phyloP scores from a whole-genome alignment of 805 yeast genomes.

The Scheffersomyces spartinae region DNA sequence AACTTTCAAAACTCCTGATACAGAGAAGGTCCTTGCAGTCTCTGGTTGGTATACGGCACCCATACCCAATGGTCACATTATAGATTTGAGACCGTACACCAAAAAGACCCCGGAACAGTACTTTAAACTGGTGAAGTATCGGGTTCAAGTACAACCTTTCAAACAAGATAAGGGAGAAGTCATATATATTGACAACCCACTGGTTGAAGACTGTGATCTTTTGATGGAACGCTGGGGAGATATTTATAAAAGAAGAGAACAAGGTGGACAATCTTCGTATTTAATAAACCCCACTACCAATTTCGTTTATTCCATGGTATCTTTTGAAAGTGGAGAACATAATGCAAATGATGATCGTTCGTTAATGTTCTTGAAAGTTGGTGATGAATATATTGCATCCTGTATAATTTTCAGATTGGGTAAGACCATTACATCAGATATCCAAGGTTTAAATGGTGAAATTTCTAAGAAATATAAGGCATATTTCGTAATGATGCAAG shows the following conservation, averaged over 20 bases:
- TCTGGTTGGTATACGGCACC: slow-evolving; percentile 25
- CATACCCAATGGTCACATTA: slow-evolving; percentile 28
- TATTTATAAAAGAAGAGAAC: slow-evolving; percentile 23
- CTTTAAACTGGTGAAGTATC: slow-evolving; percentile 28
- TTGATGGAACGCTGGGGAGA: slow-evolving; percentile 25
- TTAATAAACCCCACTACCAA: slow-evolving; percentile 19
- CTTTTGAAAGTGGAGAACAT: too few species aligned
- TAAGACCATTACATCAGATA: slow-evolving; percentile 32
- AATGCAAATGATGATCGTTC: slow-evolving; percentile 15
- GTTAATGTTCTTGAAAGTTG: slow-evolving; percentile 25
- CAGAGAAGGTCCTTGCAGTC: slow-evolving; percentile 21
- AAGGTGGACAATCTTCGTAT: slow-evolving; percentile 27
- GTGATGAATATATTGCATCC: slow-evolving; percentile 24
- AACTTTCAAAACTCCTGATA: slow-evolving; percentile 16
- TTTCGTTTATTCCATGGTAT: slow-evolving; percentile 16
- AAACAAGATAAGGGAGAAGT: slow-evolving; percentile 20
- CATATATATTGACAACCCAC: slow-evolving; percentile 19
- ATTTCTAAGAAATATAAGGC: slow-evolving; percentile 26
- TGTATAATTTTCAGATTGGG: slow-evolving; percentile 32
- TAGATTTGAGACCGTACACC: slow-evolving; percentile 24
- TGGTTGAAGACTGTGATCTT: slow-evolving; percentile 15
- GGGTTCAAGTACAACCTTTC: slow-evolving; percentile 25
- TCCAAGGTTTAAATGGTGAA: slow-evolving; percentile 33
- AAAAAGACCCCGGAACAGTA: slow-evolving; percentile 20
- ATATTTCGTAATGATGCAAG: slow-evolving; percentile 37